Base-by-base conservation (phyloP, 2,329 filamentous ascomycete species). In the Penicillium sp. region DNA sequence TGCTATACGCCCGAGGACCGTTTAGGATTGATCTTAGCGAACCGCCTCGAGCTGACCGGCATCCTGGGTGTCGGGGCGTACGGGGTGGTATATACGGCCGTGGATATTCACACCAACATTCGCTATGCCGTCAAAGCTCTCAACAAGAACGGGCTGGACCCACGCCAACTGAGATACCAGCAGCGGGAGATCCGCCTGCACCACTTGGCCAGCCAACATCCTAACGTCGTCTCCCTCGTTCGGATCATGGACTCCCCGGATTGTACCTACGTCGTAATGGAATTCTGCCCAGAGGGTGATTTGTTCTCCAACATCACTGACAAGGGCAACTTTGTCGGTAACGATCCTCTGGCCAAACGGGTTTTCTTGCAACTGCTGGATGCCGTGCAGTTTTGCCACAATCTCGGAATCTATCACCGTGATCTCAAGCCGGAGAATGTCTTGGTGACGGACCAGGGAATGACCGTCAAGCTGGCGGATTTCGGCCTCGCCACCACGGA, bases 361-460 rank as follows among this genome's bases (percentile, higher is more conserved):
- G 87, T 91, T 52, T 97, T 97, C 74, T 84, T 97, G 58, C 94
- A 99, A 75, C 90, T 99, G 67, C 76, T 99, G 81, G 89, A 96
- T 81, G 94, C 94, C 73, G 93, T 97, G 60, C 88, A 94, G 70
- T 90, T 92, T 76, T 97, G 94, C 82, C 94, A 99, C 75, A 85
- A 84, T 62, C 78, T 91, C 67, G 91, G 92, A 67, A 95, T 99
- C 70, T 99, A 95, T 80, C 94, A 99, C 75, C 83, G 94, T 75
- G 94, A 99, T 73, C 81, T 99, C 58, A 99, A 99, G 81, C 94
- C 94, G 54, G 94, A 99, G 79, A 99, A 99, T 75, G 90, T 99
- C 62, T 79, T 99, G 69, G 93, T 99, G 52, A 88, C 89, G 65
- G 88, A 96, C 77, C 81, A 86, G 59, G 93, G 93, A 61, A 85